These are phyloP conservation scores for Verticillium nonalfalfae DNA, from an alignment of 2,329 filamentous ascomycete genomes.

Conservation along the genomic window DNA sequence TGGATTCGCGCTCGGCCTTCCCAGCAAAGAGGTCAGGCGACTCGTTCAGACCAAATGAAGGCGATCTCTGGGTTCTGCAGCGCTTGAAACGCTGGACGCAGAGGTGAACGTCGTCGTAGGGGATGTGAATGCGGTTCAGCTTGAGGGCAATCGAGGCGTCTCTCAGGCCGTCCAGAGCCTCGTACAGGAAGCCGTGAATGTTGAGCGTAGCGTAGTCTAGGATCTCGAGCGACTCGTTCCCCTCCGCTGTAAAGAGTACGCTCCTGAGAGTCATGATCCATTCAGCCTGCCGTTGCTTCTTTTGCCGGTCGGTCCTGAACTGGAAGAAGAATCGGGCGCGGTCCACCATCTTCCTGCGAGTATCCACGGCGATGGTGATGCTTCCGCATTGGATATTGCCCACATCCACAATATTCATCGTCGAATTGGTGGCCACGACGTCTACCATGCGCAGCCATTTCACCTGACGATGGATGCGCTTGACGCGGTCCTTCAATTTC, in stretches of 20 bases:
- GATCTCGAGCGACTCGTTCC: conserved; percentile 77
- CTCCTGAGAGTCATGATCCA: conserved; percentile 88
- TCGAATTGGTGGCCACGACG: conserved; percentile 75
- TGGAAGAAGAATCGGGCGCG: conserved; percentile 84
- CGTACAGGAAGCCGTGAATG: conserved; percentile 84
- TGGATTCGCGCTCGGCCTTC: conserved; percentile 69
- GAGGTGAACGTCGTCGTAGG: conserved; percentile 74
- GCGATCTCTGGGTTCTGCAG: conserved; percentile 24
- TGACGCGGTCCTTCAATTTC: conserved; percentile 75
- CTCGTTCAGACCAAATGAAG: conserved; percentile 29
- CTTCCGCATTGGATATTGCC: conserved; percentile 81
- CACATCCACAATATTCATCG: conserved; percentile 70
- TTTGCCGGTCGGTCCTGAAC: conserved; percentile 54
- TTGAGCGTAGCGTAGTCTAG: conserved; percentile 85
- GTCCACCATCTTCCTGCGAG: conserved; percentile 84
- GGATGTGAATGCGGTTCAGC: conserved; percentile 81
- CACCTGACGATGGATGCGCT: conserved; percentile 78
- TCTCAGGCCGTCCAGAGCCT: conserved; percentile 76
- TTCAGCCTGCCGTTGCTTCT: conserved; percentile 65
- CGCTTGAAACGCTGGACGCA: conserved; percentile 53
- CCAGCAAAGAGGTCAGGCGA: conserved; percentile 59
- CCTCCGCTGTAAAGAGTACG: conserved; percentile 81
- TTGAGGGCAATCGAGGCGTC: conserved; percentile 90
- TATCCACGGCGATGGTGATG: conserved; percentile 83
- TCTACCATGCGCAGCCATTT: conserved; percentile 88